Evolutionary conservation across 2,329 filamentous ascomycete genomes (phyloP).

Genomic region (Rhynchosporium secalis): DNA sequence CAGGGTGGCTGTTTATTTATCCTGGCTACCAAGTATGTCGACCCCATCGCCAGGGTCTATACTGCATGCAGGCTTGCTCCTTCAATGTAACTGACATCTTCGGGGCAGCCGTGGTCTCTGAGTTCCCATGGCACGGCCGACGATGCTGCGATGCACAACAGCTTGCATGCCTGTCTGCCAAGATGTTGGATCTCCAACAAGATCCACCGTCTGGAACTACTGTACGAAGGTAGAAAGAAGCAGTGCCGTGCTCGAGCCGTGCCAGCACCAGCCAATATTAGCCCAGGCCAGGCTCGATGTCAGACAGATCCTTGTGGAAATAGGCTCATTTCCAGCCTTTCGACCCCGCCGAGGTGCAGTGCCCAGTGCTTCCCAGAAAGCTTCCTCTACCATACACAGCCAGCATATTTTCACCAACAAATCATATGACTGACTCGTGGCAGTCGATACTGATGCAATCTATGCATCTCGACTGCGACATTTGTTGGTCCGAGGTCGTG

Average conservation of each 20-base stretch:
- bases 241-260: no score
- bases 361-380: background rate
- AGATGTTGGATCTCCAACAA: conserved; percentile 1
- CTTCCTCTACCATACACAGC: conserved; percentile 1
- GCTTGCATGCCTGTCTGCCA: background rate
- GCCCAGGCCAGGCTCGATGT: background rate
- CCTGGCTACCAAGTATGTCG: no score
- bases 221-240: no score
- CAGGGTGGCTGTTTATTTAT: no score
- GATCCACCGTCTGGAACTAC: background rate
- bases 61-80: background rate
- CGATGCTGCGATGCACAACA: background rate
- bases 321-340: conserved; percentile 8
- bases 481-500: background rate
- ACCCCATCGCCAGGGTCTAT: background rate
- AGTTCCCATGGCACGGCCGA: background rate
- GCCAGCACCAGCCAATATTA: conserved; percentile 5
- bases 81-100: background rate
- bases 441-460: background rate
- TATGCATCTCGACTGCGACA: background rate
- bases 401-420: background rate
- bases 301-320: background rate
- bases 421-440: background rate
- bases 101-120: background rate
- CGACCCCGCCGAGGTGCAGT: conserved; percentile 1